Percentiles rank a stretch among this genome's conserved stretches.
These are phyloP conservation scores for Solioccasus polychromus DNA, from an alignment of 768 basidiomycete species.

Conservation along the genomic window DNA sequence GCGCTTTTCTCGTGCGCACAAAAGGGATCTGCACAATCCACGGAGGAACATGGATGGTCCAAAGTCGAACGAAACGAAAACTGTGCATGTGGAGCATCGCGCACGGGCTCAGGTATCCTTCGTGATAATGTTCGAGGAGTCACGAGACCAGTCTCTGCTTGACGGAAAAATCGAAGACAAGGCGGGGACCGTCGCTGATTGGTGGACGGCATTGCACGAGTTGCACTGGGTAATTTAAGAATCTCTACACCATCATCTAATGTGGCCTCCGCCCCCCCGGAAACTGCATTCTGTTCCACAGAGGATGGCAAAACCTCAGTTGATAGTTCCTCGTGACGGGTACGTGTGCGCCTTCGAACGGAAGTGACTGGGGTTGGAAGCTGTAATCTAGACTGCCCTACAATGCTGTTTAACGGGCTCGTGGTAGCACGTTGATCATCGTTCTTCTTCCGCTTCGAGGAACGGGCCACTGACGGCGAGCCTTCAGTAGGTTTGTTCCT, in stretches of 20 bases:
- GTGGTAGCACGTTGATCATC: not conserved
- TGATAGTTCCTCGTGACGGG: not conserved
- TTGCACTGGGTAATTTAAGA: not conserved
- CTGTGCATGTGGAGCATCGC: not conserved
- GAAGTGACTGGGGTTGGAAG: slow-evolving; percentile 25
- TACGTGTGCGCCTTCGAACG: slow-evolving; percentile 14
- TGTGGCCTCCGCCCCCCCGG: no score
- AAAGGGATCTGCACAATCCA: slow-evolving; percentile 1
- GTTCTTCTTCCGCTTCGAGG: slow-evolving; percentile 21
- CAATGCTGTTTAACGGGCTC: not conserved
- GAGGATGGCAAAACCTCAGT: not conserved
- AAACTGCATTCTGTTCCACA: not conserved
- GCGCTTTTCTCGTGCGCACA: not conserved
- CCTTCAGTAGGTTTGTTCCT: slow-evolving; percentile 3
- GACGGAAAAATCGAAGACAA: not conserved
- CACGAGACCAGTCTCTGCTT: slow-evolving; percentile 1
- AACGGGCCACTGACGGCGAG: slow-evolving; percentile 3
- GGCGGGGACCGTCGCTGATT: not conserved
- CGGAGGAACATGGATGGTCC: not conserved
- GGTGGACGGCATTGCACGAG: slow-evolving; percentile 10
- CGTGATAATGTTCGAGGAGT: slow-evolving; percentile 19
- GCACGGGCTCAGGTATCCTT: not conserved
- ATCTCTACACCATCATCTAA: no score
- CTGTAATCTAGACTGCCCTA: slow-evolving; percentile 11
- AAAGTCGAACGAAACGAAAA: slow-evolving; percentile 1